Evolutionary conservation across 208 protist genomes (phyloP).

Genomic region (Phytomonas sp.): DNA sequence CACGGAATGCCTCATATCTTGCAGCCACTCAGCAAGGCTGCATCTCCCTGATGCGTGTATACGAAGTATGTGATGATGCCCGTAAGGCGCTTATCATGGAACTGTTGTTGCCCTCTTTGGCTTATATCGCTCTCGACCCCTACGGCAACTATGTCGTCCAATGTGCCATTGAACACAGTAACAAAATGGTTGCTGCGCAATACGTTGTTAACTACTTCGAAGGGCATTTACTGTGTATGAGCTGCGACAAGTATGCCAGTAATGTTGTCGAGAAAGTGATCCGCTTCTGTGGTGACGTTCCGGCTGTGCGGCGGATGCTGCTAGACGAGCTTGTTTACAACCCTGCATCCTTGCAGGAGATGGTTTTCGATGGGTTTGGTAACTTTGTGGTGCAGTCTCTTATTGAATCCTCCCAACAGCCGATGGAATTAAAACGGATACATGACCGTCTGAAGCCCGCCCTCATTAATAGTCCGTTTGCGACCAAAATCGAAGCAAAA

Average conservation of each 20-base stretch:
- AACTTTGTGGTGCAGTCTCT: conserved; percentile 86
- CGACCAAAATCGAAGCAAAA: conserved; percentile 57
- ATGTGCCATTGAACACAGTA: conserved; percentile 74
- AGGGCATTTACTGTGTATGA: conserved; percentile 61
- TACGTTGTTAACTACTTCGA: conserved; percentile 51
- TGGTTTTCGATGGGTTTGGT: conserved; percentile 69
- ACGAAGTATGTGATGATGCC: conserved; percentile 46
- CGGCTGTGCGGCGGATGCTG: conserved; percentile 49
- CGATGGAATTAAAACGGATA: conserved; percentile 57
- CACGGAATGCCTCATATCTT: conserved; percentile 64
- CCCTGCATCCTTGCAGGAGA: conserved; percentile 58
- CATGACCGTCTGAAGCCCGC: conserved; percentile 54
- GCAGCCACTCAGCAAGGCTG: conserved; percentile 82
- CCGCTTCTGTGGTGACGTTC: conserved; percentile 44
- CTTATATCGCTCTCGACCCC: conserved; percentile 59
- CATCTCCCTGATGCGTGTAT: conserved; percentile 82
- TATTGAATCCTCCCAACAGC: conserved; percentile 35
- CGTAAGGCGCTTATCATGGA: conserved; percentile 55
- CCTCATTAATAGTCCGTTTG: conserved; percentile 44
- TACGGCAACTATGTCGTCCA: conserved; percentile 90
- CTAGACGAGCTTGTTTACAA: conserved; percentile 83
- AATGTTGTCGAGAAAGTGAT: conserved; percentile 85
- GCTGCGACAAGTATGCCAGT: conserved; percentile 74
- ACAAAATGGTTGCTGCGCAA: conserved; percentile 37
- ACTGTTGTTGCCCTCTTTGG: conserved; percentile 51